Percentiles rank a stretch among this genome's conserved stretches.
phyloP scores from a whole-genome alignment of 768 basidiomycete genomes.

The Termitomyces sp. region DNA sequence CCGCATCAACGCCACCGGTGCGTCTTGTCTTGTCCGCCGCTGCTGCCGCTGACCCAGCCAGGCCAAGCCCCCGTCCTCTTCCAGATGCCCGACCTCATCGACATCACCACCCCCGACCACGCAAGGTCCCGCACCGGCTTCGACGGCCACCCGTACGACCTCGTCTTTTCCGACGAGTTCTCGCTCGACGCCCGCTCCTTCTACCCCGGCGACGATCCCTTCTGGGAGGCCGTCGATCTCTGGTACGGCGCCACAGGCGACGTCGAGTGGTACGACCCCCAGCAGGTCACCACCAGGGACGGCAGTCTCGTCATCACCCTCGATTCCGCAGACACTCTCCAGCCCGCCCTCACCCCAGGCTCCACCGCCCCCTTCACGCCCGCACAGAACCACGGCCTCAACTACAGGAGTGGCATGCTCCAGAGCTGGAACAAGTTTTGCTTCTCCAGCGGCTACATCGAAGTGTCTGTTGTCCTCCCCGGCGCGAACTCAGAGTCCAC shows the following conservation, averaged over 20 bases:
- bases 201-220: constrained; percentile 52
- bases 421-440: constrained; percentile 92
- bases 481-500: constrained; percentile 48
- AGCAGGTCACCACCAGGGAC: constrained; percentile 57
- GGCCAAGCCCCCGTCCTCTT: constrained; percentile 61
- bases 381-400: constrained; percentile 49
- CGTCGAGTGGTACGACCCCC: constrained; percentile 73
- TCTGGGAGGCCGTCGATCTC: constrained; percentile 66
- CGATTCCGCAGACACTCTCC: constrained; percentile 35
- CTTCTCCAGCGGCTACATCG: constrained; percentile 77
- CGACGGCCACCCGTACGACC: constrained; percentile 63
- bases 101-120: constrained; percentile 57
- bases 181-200: constrained; percentile 46
- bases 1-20: constrained; percentile 52
- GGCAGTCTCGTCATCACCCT: constrained; percentile 69
- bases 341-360: constrained; percentile 27
- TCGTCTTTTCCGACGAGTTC: constrained; percentile 72
- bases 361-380: constrained; percentile 40
- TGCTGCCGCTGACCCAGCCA: constrained; percentile 17
- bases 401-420: constrained; percentile 72
- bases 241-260: constrained; percentile 74
- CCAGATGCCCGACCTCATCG: constrained; percentile 59
- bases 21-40: neutral
- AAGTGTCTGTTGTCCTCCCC: constrained; percentile 56
- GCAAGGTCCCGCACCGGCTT: constrained; percentile 63